A percentile compares a stretch with the other conserved stretches of the same genome.
Evolutionary conservation across 331 rosid species (phyloP).

Genomic region (Saraca asoca): DNA sequence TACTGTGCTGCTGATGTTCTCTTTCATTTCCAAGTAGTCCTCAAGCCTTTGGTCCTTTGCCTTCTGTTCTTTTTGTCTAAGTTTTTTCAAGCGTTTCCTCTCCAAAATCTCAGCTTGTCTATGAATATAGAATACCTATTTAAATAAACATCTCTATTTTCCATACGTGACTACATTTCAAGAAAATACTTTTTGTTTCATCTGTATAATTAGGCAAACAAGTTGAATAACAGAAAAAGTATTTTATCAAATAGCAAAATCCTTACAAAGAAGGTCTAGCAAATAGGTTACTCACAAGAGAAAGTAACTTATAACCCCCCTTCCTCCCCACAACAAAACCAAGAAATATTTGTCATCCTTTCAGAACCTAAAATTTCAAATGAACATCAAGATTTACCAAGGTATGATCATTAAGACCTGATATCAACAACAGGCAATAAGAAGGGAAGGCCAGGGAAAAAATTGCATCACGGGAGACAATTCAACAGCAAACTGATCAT

Average conservation of each 20-base stretch:
- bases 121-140: constrained; percentile 31
- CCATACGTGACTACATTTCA: constrained; percentile 20
- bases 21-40: constrained; percentile 47
- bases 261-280: background rate
- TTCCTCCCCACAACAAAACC: background rate
- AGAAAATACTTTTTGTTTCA: constrained; percentile 9
- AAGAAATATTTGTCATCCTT: constrained; percentile 24
- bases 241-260: constrained; percentile 3
- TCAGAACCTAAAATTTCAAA: constrained; percentile 23
- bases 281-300: background rate
- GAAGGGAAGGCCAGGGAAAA: background rate
- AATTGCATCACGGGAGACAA: constrained; percentile 7
- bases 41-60: constrained; percentile 53
- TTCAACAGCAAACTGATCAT: constrained; percentile 26
- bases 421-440: background rate
- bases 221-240: constrained; percentile 3
- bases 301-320: too few relatives aligned
- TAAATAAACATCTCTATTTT: constrained; percentile 20
- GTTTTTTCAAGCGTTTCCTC: constrained; percentile 76
- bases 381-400: constrained; percentile 28
- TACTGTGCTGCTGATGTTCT: constrained; percentile 33
- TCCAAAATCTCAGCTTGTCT: constrained; percentile 75
- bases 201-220: constrained; percentile 23
- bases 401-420: constrained; percentile 5
- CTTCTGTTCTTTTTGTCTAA: constrained; percentile 74